Percentiles rank a stretch among this genome's conserved stretches.
Conservation (phyloP, 2,329 filamentous ascomycete species). For the Colletotrichum kahawae region DNA sequence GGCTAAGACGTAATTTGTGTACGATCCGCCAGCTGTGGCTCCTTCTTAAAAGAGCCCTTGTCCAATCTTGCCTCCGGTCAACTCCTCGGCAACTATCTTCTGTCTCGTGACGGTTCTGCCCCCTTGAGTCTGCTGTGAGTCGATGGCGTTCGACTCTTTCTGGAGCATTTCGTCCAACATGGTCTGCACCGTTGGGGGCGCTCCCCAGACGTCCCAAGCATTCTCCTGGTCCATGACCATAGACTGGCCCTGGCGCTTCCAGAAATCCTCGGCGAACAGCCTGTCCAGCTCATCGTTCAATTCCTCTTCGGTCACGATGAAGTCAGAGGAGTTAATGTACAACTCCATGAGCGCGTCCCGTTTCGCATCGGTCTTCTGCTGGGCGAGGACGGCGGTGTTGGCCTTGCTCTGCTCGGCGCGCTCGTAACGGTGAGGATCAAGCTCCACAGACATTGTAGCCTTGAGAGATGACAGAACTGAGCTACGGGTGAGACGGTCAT, state of each 20-base stretch:
- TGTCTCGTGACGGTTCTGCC: conserved; percentile 55
- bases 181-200: conserved; percentile 48
- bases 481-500: conserved; percentile 77
- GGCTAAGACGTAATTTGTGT: not conserved
- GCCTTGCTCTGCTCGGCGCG: conserved; percentile 49
- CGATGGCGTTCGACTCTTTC: conserved; percentile 10
- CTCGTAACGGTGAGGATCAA: conserved; percentile 67
- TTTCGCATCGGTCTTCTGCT: conserved; percentile 62
- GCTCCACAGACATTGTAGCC: conserved; percentile 54
- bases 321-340: conserved; percentile 86
- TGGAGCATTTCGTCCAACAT: conserved; percentile 47
- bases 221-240: conserved; percentile 41
- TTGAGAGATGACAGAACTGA: conserved; percentile 62
- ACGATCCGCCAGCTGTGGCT: not conserved
- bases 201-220: conserved; percentile 56
- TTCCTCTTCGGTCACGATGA: conserved; percentile 84
- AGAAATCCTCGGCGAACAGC: conserved; percentile 73
- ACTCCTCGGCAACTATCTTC: conserved; percentile 61
- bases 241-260: conserved; percentile 45
- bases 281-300: conserved; percentile 75
- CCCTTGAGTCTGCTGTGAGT: conserved; percentile 37
- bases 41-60: conserved; percentile 26
- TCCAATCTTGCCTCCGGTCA: conserved; percentile 62
- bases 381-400: conserved; percentile 47
- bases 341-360: conserved; percentile 80